phyloP scores from a whole-genome alignment of 2,329 filamentous ascomycete species.

The Aureobasidium sp. region DNA sequence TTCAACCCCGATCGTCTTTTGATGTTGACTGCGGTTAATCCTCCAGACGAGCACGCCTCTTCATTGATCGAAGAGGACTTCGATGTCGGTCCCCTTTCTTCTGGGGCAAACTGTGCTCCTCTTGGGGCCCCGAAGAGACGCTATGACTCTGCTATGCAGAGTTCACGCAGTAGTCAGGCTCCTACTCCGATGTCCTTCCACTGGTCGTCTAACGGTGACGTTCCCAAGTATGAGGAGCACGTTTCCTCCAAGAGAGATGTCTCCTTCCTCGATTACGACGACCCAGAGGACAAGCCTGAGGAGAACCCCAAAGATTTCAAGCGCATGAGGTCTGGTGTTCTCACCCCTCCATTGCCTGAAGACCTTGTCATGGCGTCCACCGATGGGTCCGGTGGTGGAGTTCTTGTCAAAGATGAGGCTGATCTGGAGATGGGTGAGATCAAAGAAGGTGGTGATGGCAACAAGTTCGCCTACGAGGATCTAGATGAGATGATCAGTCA shows the following conservation, averaged over 20 bases:
- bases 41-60: not conserved
- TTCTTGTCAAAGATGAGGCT: not conserved
- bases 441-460: not conserved
- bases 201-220: not conserved
- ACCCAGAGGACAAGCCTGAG: not conserved
- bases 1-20: not conserved
- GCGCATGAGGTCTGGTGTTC: not conserved
- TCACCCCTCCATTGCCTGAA: not conserved
- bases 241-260: not conserved
- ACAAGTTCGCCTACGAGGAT: not conserved
- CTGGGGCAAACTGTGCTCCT: slow-evolving; percentile 5
- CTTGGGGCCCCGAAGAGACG: not conserved
- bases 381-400: not conserved
- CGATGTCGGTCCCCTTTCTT: not conserved
- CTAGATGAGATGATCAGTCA: slow-evolving; percentile 4
- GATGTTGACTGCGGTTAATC: not conserved
- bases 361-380: not conserved
- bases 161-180: not conserved
- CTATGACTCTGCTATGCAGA: not conserved
- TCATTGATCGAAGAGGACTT: not conserved
- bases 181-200: not conserved
- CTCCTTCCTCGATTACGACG: not conserved
- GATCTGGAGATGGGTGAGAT: slow-evolving; percentile 6
- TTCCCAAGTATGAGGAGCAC: not conserved
- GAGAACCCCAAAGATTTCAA: not conserved